phyloP scores from a whole-genome alignment of 768 basidiomycete genomes.

The Panellus pusillus region DNA sequence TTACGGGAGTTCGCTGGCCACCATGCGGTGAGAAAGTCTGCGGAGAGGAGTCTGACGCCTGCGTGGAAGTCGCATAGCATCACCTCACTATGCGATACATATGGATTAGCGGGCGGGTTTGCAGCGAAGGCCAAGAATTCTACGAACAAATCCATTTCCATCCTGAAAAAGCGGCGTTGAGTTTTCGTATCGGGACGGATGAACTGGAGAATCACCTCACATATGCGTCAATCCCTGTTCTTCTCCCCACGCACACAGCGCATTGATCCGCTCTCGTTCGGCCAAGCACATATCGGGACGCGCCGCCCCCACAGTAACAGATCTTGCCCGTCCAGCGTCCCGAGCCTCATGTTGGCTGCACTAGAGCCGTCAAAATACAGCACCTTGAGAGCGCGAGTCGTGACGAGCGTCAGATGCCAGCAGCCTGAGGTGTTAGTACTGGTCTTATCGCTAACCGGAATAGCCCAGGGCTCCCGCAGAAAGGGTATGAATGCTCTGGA shows the following conservation, averaged over 20 bases:
- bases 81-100: constrained; percentile 30
- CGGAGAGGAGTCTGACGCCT: constrained; percentile 28
- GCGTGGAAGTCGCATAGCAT: constrained; percentile 35
- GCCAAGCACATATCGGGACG: constrained; percentile 18
- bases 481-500: constrained; percentile 23
- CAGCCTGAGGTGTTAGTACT: constrained; percentile 23
- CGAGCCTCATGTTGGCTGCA: constrained; percentile 42
- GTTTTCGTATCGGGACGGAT: no score
- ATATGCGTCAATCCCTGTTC: constrained; percentile 43
- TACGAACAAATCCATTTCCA: constrained; percentile 34
- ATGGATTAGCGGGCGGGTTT: background rate
- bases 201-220: constrained; percentile 33
- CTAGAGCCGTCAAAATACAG: constrained; percentile 56
- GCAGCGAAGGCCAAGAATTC: background rate
- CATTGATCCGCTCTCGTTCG: constrained; percentile 37
- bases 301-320: constrained; percentile 43
- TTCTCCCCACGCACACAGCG: constrained; percentile 47
- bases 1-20: background rate
- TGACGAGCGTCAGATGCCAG: constrained; percentile 42
- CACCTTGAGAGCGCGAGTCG: constrained; percentile 41
- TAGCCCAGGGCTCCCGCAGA: background rate
- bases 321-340: constrained; percentile 48
- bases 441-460: no score
- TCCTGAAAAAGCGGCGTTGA: background rate
- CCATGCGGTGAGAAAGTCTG: constrained; percentile 16